Conservation (phyloP, 495 filamentous ascomycete species). For the Penicillium longicatenatum region DNA sequence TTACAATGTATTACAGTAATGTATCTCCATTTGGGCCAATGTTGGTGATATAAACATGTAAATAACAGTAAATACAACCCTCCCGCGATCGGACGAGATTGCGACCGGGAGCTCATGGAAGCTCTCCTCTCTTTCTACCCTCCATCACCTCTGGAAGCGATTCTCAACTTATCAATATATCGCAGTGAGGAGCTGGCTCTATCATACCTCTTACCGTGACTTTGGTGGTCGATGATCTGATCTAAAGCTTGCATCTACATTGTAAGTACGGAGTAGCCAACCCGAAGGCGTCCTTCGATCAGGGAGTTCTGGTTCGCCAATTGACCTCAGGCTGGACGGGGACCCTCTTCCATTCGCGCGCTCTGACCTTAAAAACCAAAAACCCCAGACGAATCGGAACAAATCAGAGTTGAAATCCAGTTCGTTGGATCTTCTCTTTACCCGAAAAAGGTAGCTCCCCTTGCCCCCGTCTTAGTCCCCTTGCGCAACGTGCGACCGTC, state of each 20-base stretch:
- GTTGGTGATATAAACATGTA: background rate
- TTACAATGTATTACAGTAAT: background rate
- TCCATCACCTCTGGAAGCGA: background rate
- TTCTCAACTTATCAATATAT: background rate
- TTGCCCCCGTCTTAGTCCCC: slow-evolving; percentile 14
- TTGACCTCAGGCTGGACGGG: slow-evolving; percentile 29
- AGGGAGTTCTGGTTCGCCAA: slow-evolving; percentile 50
- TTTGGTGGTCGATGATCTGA: slow-evolving; percentile 12
- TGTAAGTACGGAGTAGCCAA: slow-evolving; percentile 22
- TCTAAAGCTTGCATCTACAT: slow-evolving; percentile 16
- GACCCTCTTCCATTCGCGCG: slow-evolving; percentile 24
- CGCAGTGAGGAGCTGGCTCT: background rate
- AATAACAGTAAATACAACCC: slow-evolving; percentile 2
- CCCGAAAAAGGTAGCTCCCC: slow-evolving; percentile 30
- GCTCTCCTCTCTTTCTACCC: slow-evolving; percentile 12
- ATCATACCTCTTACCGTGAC: background rate
- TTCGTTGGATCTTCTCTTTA: slow-evolving; percentile 20
- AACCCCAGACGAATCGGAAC: slow-evolving; percentile 35
- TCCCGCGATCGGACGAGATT: slow-evolving; percentile 11
- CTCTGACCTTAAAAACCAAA: slow-evolving; percentile 26
- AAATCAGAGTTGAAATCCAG: slow-evolving; percentile 13
- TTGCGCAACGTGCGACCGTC: slow-evolving; percentile 38
- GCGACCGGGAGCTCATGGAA: slow-evolving; percentile 6
- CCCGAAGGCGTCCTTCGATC: slow-evolving; percentile 23
- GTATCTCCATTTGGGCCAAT: background rate